Percentiles rank a stretch among this genome's conserved stretches.
phyloP scores from a whole-genome alignment of 2,329 filamentous ascomycete species.

The Nigrograna mackinnonii region DNA sequence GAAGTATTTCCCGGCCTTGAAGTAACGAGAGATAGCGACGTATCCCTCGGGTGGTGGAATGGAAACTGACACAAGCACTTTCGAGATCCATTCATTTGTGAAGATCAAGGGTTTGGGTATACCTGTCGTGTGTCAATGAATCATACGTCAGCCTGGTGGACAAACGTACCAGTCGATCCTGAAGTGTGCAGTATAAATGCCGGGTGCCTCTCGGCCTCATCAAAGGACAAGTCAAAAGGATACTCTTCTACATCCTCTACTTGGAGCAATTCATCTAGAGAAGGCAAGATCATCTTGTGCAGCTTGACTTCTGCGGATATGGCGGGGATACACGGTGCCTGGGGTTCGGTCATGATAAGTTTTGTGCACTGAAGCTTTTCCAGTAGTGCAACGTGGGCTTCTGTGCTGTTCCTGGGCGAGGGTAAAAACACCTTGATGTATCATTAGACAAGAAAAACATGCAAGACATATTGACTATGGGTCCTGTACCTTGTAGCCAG shows the following conservation, averaged over 20 bases:
- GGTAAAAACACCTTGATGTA: slow-evolving; percentile 13
- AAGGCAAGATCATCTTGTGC: slow-evolving; percentile 7
- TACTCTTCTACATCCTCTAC: slow-evolving; percentile 1
- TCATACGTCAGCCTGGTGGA: too few species aligned
- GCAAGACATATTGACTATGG: too few species aligned
- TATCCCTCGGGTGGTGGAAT: too few species aligned
- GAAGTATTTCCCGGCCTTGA: too few species aligned
- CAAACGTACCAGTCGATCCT: slow-evolving; percentile 34
- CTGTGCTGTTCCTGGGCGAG: slow-evolving; percentile 20
- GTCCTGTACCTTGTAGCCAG: slow-evolving; percentile 15
- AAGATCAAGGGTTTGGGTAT: too few species aligned
- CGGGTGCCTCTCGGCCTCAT: slow-evolving; percentile 22
- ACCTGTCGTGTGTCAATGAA: too few species aligned
- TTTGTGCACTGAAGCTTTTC: slow-evolving; percentile 14
- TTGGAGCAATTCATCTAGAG: too few species aligned
- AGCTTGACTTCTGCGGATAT: slow-evolving; percentile 3
- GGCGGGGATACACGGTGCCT: slow-evolving; percentile 2
- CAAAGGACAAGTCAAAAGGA: slow-evolving; percentile 13
- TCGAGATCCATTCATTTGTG: too few species aligned
- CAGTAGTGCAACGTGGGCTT: slow-evolving; percentile 15
- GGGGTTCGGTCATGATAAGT: slow-evolving; percentile 8
- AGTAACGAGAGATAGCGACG: too few species aligned
- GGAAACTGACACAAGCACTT: too few species aligned
- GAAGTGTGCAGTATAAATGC: slow-evolving; percentile 34
- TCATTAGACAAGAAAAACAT: background rate